phyloP scores from a whole-genome alignment of 2,329 filamentous ascomycete genomes.

The Colletotrichum ledebouriae region DNA sequence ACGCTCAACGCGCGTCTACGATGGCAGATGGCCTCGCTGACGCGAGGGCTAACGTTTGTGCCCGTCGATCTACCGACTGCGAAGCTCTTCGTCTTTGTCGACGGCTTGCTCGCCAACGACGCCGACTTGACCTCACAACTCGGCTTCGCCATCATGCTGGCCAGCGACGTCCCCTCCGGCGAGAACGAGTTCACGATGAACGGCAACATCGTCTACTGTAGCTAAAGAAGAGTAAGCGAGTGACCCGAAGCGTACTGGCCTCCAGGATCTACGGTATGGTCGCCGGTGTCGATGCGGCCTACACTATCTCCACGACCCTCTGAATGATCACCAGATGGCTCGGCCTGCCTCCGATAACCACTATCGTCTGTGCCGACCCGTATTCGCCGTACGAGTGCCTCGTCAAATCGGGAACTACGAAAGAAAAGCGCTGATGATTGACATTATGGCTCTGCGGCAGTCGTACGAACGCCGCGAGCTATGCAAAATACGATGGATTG shows the following conservation, averaged over 20 bases:
- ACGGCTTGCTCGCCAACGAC: conserved; percentile 4
- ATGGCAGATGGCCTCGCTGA: neutral
- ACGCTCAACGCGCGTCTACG: neutral
- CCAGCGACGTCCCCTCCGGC: too few species aligned
- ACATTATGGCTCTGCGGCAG: conserved; percentile 44
- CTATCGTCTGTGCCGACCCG: conserved; percentile 41
- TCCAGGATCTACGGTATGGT: conserved; percentile 4
- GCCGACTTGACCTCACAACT: neutral
- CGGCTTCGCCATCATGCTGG: conserved; percentile 2
- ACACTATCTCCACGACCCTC: neutral
- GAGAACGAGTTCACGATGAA: neutral
- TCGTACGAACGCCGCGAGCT: too few species aligned
- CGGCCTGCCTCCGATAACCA: neutral
- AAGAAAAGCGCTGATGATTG: conserved; percentile 44
- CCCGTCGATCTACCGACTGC: neutral
- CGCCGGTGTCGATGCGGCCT: neutral
- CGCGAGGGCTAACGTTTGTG: neutral
- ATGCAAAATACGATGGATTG: conserved; percentile 39
- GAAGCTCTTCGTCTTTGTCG: conserved; percentile 1
- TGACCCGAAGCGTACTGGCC: neutral
- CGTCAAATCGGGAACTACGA: conserved; percentile 39
- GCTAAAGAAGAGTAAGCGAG: neutral
- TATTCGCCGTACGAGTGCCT: conserved; percentile 43
- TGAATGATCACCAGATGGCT: neutral
- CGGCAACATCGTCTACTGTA: neutral